These are phyloP conservation scores for Sporothrix mexicana DNA, from an alignment of 2,329 filamentous ascomycete species.

Conservation along the genomic window DNA sequence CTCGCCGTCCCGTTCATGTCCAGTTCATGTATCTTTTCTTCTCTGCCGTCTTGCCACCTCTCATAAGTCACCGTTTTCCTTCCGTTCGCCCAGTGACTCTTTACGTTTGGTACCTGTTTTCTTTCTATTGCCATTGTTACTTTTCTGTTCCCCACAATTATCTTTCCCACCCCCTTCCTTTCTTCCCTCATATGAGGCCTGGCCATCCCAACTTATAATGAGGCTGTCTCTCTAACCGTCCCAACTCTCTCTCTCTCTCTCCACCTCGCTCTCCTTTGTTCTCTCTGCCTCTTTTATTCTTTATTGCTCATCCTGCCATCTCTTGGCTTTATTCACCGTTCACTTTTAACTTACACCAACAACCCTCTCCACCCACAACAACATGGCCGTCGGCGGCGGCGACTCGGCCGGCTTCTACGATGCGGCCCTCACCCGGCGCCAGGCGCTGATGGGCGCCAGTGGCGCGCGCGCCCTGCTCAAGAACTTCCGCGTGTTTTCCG, in stretches of 20 bases:
- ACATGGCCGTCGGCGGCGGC: slow-evolving; percentile 33
- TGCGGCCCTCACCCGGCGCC: slow-evolving; percentile 58
- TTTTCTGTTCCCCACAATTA: too few relatives aligned
- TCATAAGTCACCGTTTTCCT: background rate
- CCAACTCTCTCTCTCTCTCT: too few relatives aligned
- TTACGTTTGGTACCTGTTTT: background rate
- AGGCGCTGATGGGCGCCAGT: slow-evolving; percentile 59
- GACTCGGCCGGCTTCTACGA: slow-evolving; percentile 47
- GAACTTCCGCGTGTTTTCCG: slow-evolving; percentile 63
- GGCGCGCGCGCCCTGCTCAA: slow-evolving; percentile 61
- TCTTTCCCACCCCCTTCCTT: background rate
- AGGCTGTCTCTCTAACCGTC: background rate
- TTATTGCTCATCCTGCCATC: background rate
- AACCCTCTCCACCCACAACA: background rate
- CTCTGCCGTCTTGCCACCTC: background rate
- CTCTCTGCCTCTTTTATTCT: background rate
- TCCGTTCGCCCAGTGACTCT: slow-evolving; percentile 19
- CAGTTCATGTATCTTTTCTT: background rate
- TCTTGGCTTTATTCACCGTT: background rate
- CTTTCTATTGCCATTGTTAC: background rate
- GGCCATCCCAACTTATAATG: background rate
- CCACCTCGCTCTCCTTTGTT: too few relatives aligned
- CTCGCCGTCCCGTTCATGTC: background rate
- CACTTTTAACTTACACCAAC: background rate
- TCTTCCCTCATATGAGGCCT: slow-evolving; percentile 4